Conservation (phyloP, 2,329 filamentous ascomycete species). For the Rugonectria rugulosa region DNA sequence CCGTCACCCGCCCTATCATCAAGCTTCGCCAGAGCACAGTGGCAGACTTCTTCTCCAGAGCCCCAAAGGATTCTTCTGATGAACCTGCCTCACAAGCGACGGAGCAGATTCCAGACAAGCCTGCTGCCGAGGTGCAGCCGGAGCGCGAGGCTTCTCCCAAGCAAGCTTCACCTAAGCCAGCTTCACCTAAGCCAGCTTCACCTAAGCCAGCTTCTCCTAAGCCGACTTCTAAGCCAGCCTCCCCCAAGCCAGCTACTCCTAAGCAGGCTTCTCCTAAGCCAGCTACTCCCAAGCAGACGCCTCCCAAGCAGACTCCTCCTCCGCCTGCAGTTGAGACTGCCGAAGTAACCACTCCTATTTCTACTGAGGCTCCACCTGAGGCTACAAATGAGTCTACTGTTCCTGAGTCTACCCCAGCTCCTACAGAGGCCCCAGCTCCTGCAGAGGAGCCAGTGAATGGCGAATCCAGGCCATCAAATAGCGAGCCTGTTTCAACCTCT, state of each 20-base stretch:
- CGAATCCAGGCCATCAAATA: conserved; percentile 18
- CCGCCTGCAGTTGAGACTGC: neutral
- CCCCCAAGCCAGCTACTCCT: neutral
- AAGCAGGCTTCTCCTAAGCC: conserved; percentile 8
- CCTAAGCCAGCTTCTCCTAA: no score
- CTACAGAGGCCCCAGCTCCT: conserved; percentile 12
- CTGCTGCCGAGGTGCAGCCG: conserved; percentile 34
- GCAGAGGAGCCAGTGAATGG: conserved; percentile 21
- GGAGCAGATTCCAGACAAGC: conserved; percentile 13
- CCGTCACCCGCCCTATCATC: conserved; percentile 14
- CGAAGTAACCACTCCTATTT: neutral
- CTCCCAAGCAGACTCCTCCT: conserved; percentile 7
- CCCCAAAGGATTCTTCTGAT: neutral
- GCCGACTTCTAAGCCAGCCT: no score
- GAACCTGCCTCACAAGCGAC: neutral
- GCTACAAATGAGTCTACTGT: conserved; percentile 11
- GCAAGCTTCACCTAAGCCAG: no score
- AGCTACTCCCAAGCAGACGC: neutral
- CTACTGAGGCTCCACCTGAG: neutral
- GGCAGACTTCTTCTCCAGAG: conserved; percentile 7
- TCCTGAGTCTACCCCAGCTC: conserved; percentile 17
- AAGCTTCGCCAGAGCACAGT: conserved; percentile 18
- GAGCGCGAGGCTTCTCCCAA: conserved; percentile 18
- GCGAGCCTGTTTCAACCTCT: conserved; percentile 1
- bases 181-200: conserved; percentile 10